These are phyloP conservation scores for Wolfiporia cocos DNA, from an alignment of 1,284 basidiomycete genomes.

Conservation along the genomic window DNA sequence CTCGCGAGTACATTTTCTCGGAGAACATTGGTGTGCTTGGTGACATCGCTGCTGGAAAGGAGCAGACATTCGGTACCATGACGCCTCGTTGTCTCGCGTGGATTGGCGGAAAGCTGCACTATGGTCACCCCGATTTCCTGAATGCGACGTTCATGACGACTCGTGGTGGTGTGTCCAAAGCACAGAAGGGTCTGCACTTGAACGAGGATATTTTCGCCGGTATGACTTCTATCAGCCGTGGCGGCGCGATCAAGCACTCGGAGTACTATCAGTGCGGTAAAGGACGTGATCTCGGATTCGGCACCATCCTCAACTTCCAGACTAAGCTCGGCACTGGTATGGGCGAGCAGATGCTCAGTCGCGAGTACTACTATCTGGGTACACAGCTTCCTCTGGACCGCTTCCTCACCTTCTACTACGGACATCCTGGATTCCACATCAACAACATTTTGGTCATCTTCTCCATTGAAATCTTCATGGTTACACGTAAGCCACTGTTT, in stretches of 20 bases:
- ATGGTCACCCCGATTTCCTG: constrained; percentile 98
- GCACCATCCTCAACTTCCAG: constrained; percentile 99
- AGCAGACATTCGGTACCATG: constrained; percentile 99
- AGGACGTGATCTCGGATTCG: constrained; percentile 98
- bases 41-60: constrained; percentile 99
- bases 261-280: constrained; percentile 99
- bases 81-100: constrained; percentile 94
- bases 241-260: constrained; percentile 98
- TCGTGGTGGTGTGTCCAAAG: constrained; percentile 98
- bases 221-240: constrained; percentile 98
- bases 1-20: constrained; percentile 99
- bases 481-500: constrained; percentile 56
- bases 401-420: constrained; percentile 99
- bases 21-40: constrained; percentile 99
- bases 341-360: constrained; percentile 99
- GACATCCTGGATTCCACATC: constrained; percentile 99
- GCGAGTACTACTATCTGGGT: constrained; percentile 99
- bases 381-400: constrained; percentile 98
- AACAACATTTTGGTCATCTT: constrained; percentile 99
- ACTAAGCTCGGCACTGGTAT: constrained; percentile 99
- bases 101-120: constrained; percentile 98
- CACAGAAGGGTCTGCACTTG: constrained; percentile 96
- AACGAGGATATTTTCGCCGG: constrained; percentile 99
- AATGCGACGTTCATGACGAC: constrained; percentile 99
- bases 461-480: constrained; percentile 94